Base-by-base conservation (phyloP, 805 yeast genomes). In the Ogataea allantospora region DNA sequence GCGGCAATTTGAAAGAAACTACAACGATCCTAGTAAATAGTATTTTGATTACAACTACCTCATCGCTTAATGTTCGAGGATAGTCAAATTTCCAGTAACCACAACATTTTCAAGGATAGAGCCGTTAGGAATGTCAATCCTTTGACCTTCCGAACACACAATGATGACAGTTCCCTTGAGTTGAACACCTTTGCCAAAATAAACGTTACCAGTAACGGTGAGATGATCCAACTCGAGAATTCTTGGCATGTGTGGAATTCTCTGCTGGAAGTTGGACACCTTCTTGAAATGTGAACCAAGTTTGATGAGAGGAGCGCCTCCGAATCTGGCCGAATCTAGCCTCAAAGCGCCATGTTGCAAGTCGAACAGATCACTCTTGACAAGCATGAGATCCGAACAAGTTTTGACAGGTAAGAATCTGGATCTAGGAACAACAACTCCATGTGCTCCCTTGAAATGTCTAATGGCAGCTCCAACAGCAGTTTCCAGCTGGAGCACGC, bases 401-500 rank as follows among this genome's bases (percentile, higher is more conserved):
- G 99, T 93, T 74, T 93, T 93, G 55, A 93, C 99, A 11, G 99
- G 99, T 69, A 93, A 76, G 77, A 93, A 93, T 63, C 99, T 82
- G 27, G 96, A 78, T 72, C 99, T 87, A 67, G 99, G 98, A 25
- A 93, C 99, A 56, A 88, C 95, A 54, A 93, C 95, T 68, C 99
- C 99, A 57, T 88, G 96, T 20, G 97, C 96, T 54, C 87, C 85
- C 50, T 82, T 73, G 68, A 93, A 93, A 68, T 89, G 91, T 68
- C 95, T 85, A 62, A 93, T 93, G 32, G 98, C 98, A 26, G 99
- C 98, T 73, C 99, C 99, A 54, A 88, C 96, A 19, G 99, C 99
- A 34, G 99, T 93, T 73, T 93, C 99, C 60, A 93, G 79, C 71
- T 91, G 99, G 58, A 91, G 69, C 35, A 91, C 97, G 58, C 83